Evolutionary conservation across 2,329 filamentous ascomycete genomes (phyloP).

Genomic region (Rhynchosporium agropyri): DNA sequence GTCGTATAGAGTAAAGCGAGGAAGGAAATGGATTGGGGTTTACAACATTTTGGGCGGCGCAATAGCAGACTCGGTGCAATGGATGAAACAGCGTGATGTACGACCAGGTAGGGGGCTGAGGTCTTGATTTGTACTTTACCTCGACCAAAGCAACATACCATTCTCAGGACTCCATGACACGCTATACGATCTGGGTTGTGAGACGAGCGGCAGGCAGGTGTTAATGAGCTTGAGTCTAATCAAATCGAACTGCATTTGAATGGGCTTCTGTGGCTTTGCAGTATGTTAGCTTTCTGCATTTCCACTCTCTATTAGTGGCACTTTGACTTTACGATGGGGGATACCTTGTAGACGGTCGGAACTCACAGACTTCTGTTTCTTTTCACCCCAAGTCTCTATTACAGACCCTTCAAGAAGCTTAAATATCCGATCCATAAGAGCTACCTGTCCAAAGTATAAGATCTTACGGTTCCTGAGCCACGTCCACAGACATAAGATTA

Average conservation of each 20-base stretch:
- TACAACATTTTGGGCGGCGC: slow-evolving; percentile 31
- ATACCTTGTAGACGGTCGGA: not conserved
- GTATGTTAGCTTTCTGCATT: not conserved
- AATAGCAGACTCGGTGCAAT: slow-evolving; percentile 29
- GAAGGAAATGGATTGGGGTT: slow-evolving; percentile 25
- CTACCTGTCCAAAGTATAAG: no score
- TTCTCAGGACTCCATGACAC: slow-evolving; percentile 1
- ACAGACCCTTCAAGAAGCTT: no score
- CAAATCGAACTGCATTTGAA: not conserved
- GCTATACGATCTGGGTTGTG: not conserved
- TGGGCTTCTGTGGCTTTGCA: not conserved
- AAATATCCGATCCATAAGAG: no score
- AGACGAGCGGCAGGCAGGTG: not conserved
- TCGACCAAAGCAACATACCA: slow-evolving; percentile 17
- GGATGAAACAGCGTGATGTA: slow-evolving; percentile 25
- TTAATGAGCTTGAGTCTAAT: not conserved
- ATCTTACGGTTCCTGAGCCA: no score
- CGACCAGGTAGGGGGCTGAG: slow-evolving; percentile 18
- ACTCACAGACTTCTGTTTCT: no score
- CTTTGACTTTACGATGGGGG: not conserved
- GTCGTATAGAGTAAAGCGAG: slow-evolving; percentile 53
- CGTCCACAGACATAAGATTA: no score
- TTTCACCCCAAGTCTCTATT: no score
- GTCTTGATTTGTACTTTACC: slow-evolving; percentile 24
- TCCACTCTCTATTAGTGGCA: not conserved